These are phyloP conservation scores for Hypoxylon lienhwacheense DNA, from an alignment of 495 filamentous ascomycete genomes.

Conservation along the genomic window DNA sequence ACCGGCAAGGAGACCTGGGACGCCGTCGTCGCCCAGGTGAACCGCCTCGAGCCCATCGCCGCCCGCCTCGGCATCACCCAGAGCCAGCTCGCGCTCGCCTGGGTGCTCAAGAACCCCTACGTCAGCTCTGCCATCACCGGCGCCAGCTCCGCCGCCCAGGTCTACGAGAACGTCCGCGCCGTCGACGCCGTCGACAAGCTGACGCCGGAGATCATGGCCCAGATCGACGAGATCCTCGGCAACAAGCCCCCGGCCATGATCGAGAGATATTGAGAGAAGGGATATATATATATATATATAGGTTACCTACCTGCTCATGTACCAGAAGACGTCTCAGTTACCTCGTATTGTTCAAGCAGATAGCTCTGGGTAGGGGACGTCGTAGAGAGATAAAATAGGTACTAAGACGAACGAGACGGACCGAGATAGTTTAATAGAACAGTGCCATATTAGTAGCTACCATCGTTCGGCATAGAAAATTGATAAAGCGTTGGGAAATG, in stretches of 20 bases:
- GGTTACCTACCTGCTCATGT: too few relatives aligned
- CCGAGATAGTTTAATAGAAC: too few relatives aligned
- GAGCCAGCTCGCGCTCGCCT: slow-evolving; percentile 72
- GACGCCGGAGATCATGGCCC: slow-evolving; percentile 66
- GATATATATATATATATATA: too few relatives aligned
- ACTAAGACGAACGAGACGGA: too few relatives aligned
- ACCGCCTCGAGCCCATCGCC: slow-evolving; percentile 63
- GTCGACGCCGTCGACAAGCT: slow-evolving; percentile 62
- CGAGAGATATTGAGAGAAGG: slow-evolving; percentile 37
- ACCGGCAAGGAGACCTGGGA: slow-evolving; percentile 51
- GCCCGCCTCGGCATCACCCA: slow-evolving; percentile 65
- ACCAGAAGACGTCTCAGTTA: too few relatives aligned
- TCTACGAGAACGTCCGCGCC: slow-evolving; percentile 69
- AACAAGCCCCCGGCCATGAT: slow-evolving; percentile 61
- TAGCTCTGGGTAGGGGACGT: too few relatives aligned
- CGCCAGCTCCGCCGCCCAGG: slow-evolving; percentile 70
- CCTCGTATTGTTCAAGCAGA: too few relatives aligned
- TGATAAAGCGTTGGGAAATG: too few relatives aligned
- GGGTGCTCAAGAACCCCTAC: slow-evolving; percentile 76
- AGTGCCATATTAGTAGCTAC: too few relatives aligned
- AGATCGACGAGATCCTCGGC: slow-evolving; percentile 66
- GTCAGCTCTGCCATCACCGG: slow-evolving; percentile 78
- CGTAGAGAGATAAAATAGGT: not conserved
- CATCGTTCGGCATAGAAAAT: too few relatives aligned
- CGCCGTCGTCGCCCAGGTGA: slow-evolving; percentile 48